Percentiles rank a stretch among this genome's conserved stretches.
These are phyloP conservation scores for Pisolithus albus DNA, from an alignment of 768 basidiomycete species.

Conservation along the genomic window DNA sequence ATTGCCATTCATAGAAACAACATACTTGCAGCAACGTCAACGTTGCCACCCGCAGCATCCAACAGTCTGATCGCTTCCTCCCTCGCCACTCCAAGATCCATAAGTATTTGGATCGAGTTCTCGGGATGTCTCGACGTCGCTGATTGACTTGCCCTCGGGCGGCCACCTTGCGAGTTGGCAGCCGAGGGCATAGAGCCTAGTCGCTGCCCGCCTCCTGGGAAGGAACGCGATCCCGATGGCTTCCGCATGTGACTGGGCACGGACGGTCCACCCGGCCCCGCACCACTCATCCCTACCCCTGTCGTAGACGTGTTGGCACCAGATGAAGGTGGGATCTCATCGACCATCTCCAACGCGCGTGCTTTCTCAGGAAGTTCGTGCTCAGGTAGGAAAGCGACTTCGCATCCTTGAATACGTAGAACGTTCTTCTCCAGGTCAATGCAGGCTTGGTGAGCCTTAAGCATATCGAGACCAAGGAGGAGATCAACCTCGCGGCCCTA, in stretches of 20 bases:
- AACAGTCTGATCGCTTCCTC: slow-evolving; percentile 73
- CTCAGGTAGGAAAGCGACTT: slow-evolving; percentile 85
- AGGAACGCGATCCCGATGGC: slow-evolving; percentile 35
- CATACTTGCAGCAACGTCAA: slow-evolving; percentile 83
- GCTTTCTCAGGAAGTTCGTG: slow-evolving; percentile 90
- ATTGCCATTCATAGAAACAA: slow-evolving; percentile 49
- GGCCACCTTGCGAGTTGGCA: slow-evolving; percentile 37
- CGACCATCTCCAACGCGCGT: slow-evolving; percentile 35
- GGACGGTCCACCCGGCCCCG: not conserved
- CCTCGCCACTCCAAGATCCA: slow-evolving; percentile 71
- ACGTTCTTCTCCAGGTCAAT: slow-evolving; percentile 90
- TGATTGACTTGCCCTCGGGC: slow-evolving; percentile 38
- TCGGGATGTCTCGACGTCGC: slow-evolving; percentile 43
- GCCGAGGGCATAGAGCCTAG: slow-evolving; percentile 40
- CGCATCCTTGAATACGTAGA: slow-evolving; percentile 86
- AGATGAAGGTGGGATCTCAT: slow-evolving; percentile 12
- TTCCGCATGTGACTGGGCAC: slow-evolving; percentile 7
- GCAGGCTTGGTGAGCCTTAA: slow-evolving; percentile 92
- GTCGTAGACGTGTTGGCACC: slow-evolving; percentile 12
- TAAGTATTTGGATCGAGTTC: slow-evolving; percentile 51
- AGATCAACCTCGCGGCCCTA: slow-evolving; percentile 90
- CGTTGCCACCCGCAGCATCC: slow-evolving; percentile 75
- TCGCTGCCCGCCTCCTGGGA: slow-evolving; percentile 66
- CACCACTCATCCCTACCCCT: not conserved
- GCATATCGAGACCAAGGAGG: slow-evolving; percentile 98